phyloP scores from a whole-genome alignment of 2,329 filamentous ascomycete species.

The Botryotinia convoluta region DNA sequence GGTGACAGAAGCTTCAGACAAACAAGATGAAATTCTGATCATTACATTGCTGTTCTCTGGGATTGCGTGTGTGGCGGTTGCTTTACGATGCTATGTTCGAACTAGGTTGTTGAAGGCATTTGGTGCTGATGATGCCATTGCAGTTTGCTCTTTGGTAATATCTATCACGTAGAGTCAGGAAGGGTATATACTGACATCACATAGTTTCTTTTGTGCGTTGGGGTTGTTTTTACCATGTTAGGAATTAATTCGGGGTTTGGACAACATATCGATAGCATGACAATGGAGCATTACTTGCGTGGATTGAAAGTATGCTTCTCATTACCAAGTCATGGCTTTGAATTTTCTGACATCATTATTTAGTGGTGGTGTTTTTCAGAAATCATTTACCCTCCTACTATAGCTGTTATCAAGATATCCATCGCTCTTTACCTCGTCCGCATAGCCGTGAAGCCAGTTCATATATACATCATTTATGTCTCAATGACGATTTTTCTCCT shows the following conservation, averaged over 20 bases:
- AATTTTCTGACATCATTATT: background rate
- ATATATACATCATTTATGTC: conserved; percentile 6
- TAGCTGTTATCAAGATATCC: conserved; percentile 31
- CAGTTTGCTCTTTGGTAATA: conserved; percentile 47
- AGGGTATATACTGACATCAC: background rate
- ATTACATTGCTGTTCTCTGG: conserved; percentile 37
- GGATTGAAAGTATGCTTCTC: conserved; percentile 26
- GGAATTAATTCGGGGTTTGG: conserved; percentile 30
- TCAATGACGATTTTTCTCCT: conserved; percentile 23
- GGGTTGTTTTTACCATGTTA: conserved; percentile 25
- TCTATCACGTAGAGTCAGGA: background rate
- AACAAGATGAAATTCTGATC: conserved; percentile 21
- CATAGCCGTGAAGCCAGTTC: conserved; percentile 12
- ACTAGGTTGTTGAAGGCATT: conserved; percentile 44
- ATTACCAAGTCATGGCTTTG: background rate
- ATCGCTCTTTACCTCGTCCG: conserved; percentile 19
- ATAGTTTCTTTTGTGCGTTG: conserved; percentile 26
- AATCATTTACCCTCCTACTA: conserved; percentile 45
- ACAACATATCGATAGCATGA: conserved; percentile 23
- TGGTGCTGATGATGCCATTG: conserved; percentile 48
- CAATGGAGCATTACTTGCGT: conserved; percentile 13
- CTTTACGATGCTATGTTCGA: conserved; percentile 47
- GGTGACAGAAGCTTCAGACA: background rate
- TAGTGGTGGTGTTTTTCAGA: conserved; percentile 34
- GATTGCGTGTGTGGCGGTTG: conserved; percentile 41